A percentile compares a stretch with the other conserved stretches of the same genome.
Evolutionary conservation across 306 rosid species (phyloP).

Genomic region (Rubus idaeus): DNA sequence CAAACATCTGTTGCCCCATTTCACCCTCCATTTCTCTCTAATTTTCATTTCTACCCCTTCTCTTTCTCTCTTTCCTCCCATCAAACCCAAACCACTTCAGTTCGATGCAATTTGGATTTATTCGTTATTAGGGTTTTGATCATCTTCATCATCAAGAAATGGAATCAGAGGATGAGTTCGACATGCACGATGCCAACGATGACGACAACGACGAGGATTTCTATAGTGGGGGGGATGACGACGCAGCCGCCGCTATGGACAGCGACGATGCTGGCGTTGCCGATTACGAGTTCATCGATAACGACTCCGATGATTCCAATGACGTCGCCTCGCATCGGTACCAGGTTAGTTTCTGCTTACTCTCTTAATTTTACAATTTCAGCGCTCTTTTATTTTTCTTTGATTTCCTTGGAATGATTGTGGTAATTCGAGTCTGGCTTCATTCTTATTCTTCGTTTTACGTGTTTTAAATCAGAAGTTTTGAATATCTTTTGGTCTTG

Average conservation of each 20-base stretch:
- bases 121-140: conserved; percentile 36
- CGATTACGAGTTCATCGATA: conserved; percentile 63
- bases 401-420: conserved; percentile 3
- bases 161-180: conserved; percentile 63
- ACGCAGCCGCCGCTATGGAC: conserved; percentile 43
- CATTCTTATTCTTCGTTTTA: neutral
- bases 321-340: conserved; percentile 46
- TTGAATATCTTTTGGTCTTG: neutral
- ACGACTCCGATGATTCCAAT: conserved; percentile 58
- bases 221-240: conserved; percentile 62
- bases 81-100: neutral
- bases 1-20: neutral
- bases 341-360: conserved; percentile 34
- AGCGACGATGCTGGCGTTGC: conserved; percentile 62
- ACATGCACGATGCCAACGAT: conserved; percentile 60
- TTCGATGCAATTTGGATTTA: conserved; percentile 10
- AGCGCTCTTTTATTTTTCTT: too few species aligned
- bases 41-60: neutral
- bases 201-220: conserved; percentile 56
- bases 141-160: conserved; percentile 15
- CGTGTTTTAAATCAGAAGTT: neutral
- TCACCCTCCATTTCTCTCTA: neutral
- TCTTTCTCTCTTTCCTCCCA: neutral
- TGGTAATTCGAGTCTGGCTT: neutral
- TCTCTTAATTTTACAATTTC: neutral